Conservation (phyloP, 352 stramenopile genomes). For the Phytopythium vexans region DNA sequence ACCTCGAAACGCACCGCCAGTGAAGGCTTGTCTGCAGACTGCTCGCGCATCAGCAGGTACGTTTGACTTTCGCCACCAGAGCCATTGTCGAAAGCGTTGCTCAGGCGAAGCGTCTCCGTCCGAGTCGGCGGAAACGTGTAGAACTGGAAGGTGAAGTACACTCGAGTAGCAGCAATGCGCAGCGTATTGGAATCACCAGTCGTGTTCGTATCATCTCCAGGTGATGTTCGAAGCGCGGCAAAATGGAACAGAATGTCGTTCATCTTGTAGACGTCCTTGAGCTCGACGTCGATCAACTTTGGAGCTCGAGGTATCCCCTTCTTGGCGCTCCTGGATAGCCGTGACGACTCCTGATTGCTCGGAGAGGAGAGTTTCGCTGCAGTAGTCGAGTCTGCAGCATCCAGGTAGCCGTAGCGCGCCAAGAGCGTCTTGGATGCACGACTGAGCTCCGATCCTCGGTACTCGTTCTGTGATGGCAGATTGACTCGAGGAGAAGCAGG, state of each 20-base stretch:
- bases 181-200: background rate
- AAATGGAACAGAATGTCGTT: constrained; percentile 92
- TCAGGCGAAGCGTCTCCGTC: constrained; percentile 78
- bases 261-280: constrained; percentile 70
- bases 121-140: constrained; percentile 87
- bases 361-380: constrained; percentile 13
- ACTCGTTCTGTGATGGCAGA: background rate
- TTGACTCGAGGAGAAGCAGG: background rate
- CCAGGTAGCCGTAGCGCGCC: constrained; percentile 80
- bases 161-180: constrained; percentile 14
- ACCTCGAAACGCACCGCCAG: constrained; percentile 76
- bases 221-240: constrained; percentile 60
- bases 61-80: constrained; percentile 27
- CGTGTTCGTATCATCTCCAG: background rate
- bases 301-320: background rate
- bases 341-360: constrained; percentile 13
- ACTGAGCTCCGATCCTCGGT: constrained; percentile 53
- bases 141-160: constrained; percentile 94
- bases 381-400: constrained; percentile 31
- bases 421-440: constrained; percentile 84
- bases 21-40: constrained; percentile 54
- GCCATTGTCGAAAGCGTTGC: constrained; percentile 44
- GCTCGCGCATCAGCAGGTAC: constrained; percentile 65
- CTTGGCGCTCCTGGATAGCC: constrained; percentile 6
- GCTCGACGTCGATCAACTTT: constrained; percentile 66